Evolutionary conservation across 2,329 filamentous ascomycete species (phyloP), one percentile per base, ranked within the genome.

Genomic region (Beauveria sp.): DNA sequence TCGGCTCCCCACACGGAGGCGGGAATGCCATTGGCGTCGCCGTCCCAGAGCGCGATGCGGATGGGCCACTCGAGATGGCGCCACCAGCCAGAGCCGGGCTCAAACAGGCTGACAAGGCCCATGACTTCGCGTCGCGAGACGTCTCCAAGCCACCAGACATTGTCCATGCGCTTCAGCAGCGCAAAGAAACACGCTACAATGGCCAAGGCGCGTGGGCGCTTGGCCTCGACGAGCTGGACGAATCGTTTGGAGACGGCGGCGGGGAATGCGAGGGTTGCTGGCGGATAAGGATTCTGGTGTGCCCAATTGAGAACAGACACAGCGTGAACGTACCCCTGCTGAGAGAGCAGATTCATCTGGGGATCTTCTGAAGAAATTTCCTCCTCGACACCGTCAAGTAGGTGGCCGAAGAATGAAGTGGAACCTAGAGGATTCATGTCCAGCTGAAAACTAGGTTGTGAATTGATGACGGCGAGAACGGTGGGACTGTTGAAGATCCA

Each of bases 141-240:
- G 45, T 87, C 86, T 22, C 85, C 79, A 30, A 90, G 75, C 87
- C 88, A 91, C 88, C 88, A 91, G 18, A 86, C 75, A 18, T 77
- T 72, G 63, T 87, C 82, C 64, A 88, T 76, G 40, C 80, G 79
- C 68, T 86, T 86, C 52, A 89, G 75, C 43, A 88, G 74, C 30
- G 84, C 86, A 67, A 88, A 88, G 70, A 87, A 89, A 70, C 83
- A 86, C 7, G 85, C 86, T 1, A 88, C 78, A 42, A 88, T 84
- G 38, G 82, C 80, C 30, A 89, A 76, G 1, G 86, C 84, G 14
- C 86, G 82, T 1, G 86, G 86, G 14, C 82, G 79, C 62, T 82
- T 80, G 59, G 79, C 76, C 63, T 82, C 80, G 14, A 90, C 77
- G 34, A 84, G 78, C 61, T 85, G 84, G 66, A 85, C 81, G 69